Evolutionary conservation across 805 yeast genomes (phyloP), one percentile per base, ranked within the genome.

Genomic region (Candida adriatica): DNA sequence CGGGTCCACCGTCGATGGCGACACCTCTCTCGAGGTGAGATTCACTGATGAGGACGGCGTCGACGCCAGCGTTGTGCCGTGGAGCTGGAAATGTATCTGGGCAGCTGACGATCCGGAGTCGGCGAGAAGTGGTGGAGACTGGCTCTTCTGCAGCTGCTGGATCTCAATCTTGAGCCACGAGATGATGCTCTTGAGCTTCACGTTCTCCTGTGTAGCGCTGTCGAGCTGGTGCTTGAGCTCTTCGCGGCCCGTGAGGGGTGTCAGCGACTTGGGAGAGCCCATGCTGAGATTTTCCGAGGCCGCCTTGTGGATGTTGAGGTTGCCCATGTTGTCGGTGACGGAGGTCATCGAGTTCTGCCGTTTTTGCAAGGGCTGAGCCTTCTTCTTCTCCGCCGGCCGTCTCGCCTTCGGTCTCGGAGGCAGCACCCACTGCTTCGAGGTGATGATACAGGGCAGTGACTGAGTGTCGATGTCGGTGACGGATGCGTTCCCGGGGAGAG

Each of bases 371-470:
- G 16, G 13, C 5, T 18, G 29, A 15, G 18, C 24, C 30, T 30
- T 42, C 43, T 35, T 32, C 38, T 39, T 38, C 18, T 32, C 44
- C 9, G 18, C 27, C 1, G 76, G 76, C 43, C 73, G 73, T 28
- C 79, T 59, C 1, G 84, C 81, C 42, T 82, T 79, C 11, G 94
- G 92, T 42, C 92, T 64, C 8, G 94, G 94, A 3, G 94, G 94
- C 18, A 82, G 59, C 6, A 80, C 86, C 88, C 90, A 84, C 49
- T 74, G 77, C 47, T 78, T 79, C 28, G 85, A 76, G 2, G 90
- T 77, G 45, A 45, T 43, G 26, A 44, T 41, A 15, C 46, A 39
- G 3, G 47, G 45, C 8, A 34, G 16, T 6, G 31, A 15, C 21
- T 24, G 26, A 31, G n/a, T 8, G 8, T 29, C 34, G 30, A 26